These are phyloP conservation scores for Wickerhamiella azyma DNA, from an alignment of 805 yeast species.

Conservation along the genomic window DNA sequence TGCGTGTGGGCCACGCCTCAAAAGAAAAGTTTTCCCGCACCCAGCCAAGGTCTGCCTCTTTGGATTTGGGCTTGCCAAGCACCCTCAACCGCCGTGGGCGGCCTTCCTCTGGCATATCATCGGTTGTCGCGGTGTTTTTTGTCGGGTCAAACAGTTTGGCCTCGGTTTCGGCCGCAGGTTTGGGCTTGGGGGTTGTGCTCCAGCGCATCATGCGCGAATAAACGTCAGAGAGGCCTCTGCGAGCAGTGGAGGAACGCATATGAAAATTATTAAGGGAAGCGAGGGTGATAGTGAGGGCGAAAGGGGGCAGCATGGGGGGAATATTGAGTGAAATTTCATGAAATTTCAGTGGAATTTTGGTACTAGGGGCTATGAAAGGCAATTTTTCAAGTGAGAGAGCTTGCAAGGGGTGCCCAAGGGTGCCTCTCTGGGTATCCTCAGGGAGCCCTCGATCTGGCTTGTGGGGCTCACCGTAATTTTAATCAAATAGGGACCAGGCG, in stretches of 20 bases:
- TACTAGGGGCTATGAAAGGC: no score
- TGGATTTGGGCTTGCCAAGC: constrained; percentile 15
- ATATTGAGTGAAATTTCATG: no score
- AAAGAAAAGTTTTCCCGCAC: constrained; percentile 11
- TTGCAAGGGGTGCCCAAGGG: no score
- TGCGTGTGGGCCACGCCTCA: constrained; percentile 23
- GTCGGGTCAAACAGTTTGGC: constrained; percentile 18
- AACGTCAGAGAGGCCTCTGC: constrained; percentile 4
- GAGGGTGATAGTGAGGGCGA: not conserved
- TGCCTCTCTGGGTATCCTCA: no score
- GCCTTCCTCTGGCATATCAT: constrained; percentile 15
- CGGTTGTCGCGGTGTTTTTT: constrained; percentile 7
- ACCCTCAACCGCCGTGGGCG: constrained; percentile 16
- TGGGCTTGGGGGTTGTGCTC: constrained; percentile 5
- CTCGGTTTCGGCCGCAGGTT: not conserved
- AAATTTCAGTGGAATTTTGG: no score
- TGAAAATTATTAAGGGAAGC: not conserved
- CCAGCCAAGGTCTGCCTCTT: not conserved
- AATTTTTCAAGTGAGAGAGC: no score
- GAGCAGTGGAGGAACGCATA: not conserved
- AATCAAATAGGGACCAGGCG: no score
- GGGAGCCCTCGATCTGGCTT: no score
- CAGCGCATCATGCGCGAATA: constrained; percentile 6
- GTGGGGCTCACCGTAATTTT: no score
- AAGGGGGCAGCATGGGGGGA: not conserved